Evolutionary conservation across 495 filamentous ascomycete genomes (phyloP).

Genomic region (Daldinia decipiens): DNA sequence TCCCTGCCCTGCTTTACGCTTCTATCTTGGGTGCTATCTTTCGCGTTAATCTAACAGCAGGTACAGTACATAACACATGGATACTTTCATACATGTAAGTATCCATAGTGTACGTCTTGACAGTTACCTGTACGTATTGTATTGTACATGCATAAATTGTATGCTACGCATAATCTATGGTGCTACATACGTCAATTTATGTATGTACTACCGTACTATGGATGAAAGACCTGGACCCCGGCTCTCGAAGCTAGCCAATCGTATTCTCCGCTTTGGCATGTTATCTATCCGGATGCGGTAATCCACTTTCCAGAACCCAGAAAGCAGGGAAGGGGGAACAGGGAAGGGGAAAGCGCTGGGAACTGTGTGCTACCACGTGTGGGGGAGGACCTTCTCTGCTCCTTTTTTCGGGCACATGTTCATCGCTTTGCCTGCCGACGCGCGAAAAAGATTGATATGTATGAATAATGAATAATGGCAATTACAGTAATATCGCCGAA

Average conservation of each 20-base stretch:
- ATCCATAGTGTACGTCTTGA: not conserved
- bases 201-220: not conserved
- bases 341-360: conserved; percentile 4
- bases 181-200: not conserved
- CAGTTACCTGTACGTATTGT: too few species aligned
- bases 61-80: conserved; percentile 18
- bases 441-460: not conserved
- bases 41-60: not conserved
- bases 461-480: not conserved
- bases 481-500: conserved; percentile 24
- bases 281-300: conserved; percentile 33
- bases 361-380: conserved; percentile 32
- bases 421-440: conserved; percentile 19
- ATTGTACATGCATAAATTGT: too few species aligned
- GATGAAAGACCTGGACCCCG: conserved; percentile 27
- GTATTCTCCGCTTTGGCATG: not conserved
- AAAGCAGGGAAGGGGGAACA: not conserved
- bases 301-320: conserved; percentile 19
- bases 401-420: conserved; percentile 8
- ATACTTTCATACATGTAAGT: not conserved
- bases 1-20: not conserved
- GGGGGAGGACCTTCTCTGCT: conserved; percentile 11
- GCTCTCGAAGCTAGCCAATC: conserved; percentile 22
- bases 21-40: conserved; percentile 5
- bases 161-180: not conserved